Evolutionary conservation across 2,329 filamentous ascomycete genomes (phyloP), one percentile per base, ranked within the genome.

Genomic region (Trichoderma sp.): DNA sequence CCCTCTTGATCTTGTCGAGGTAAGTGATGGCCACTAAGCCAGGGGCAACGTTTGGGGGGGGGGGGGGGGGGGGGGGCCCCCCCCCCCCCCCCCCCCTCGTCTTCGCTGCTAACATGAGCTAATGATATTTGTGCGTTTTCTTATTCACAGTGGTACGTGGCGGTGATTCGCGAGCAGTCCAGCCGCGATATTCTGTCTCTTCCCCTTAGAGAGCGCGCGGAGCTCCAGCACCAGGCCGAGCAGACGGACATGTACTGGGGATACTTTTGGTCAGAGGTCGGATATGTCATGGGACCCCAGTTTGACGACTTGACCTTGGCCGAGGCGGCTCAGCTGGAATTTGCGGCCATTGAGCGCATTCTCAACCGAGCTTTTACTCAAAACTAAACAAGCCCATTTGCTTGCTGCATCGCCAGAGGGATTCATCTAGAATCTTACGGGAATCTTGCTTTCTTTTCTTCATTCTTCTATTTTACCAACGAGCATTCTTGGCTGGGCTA

Each of bases 1-100:
- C 43, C 83, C 85, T 0, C 73, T 81, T 16, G 88, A 90, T 73
- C 76, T 89, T 3, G 75, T 89, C 27, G 83, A 89, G 79, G 87
- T 87, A 81, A 76, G 83, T 55, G 53, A 31, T 52, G 43, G 13
- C 3, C 19, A 43, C 0, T 21, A 3, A 40, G 4, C 2, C 10
- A 13, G 6, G 13, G 10, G 13, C 14, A 29, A 24, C 19, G n/a
- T n/a, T n/a, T n/a, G n/a, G n/a, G n/a, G n/a, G n/a, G n/a, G n/a
- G n/a, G n/a, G n/a, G n/a, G n/a, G n/a, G n/a, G n/a, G n/a, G n/a
- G n/a, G n/a, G n/a, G n/a, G n/a, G n/a, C n/a, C n/a, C n/a, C n/a
- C n/a, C n/a, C n/a, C n/a, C n/a, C n/a, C n/a, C 35, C 27, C 1
- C 3, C 5, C 37, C 16, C 40, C 55, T 13, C 19, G 13, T n/a